These are phyloP conservation scores for Plantago coronopus DNA, from an alignment of 305 asterid genomes.

Conservation along the genomic window DNA sequence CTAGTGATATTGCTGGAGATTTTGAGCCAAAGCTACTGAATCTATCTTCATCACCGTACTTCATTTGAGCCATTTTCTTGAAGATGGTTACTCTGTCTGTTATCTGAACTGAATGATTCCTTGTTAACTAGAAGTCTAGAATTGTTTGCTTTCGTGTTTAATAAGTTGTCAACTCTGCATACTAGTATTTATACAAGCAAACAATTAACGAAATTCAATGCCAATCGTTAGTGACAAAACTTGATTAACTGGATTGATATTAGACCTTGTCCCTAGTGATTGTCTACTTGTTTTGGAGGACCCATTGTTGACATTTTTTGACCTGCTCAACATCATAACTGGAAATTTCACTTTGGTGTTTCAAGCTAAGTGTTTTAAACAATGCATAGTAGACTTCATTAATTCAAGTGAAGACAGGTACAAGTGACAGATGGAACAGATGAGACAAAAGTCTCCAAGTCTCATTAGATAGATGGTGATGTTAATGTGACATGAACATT, in stretches of 20 bases:
- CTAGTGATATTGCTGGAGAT: constrained; percentile 19
- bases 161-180: not conserved
- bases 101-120: not conserved
- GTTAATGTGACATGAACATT: too few species aligned
- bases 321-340: too few species aligned
- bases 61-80: constrained; percentile 21
- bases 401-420: too few species aligned
- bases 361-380: too few species aligned
- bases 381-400: too few species aligned
- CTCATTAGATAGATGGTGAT: too few species aligned
- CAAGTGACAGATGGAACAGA: too few species aligned
- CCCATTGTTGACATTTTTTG: not conserved
- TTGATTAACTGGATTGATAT: not conserved
- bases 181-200: not conserved
- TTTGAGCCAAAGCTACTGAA: constrained; percentile 16
- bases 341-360: too few species aligned
- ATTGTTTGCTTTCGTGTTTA: not conserved
- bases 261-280: not conserved
- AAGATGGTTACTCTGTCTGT: not conserved
- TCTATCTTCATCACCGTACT: constrained; percentile 15
- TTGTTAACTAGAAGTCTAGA: not conserved
- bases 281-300: not conserved
- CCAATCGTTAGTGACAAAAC: too few species aligned
- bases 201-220: not conserved
- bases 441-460: too few species aligned